Evolutionary conservation across 2,329 filamentous ascomycete genomes (phyloP), one percentile per base, ranked within the genome.

Genomic region (Juglanconis sp.): DNA sequence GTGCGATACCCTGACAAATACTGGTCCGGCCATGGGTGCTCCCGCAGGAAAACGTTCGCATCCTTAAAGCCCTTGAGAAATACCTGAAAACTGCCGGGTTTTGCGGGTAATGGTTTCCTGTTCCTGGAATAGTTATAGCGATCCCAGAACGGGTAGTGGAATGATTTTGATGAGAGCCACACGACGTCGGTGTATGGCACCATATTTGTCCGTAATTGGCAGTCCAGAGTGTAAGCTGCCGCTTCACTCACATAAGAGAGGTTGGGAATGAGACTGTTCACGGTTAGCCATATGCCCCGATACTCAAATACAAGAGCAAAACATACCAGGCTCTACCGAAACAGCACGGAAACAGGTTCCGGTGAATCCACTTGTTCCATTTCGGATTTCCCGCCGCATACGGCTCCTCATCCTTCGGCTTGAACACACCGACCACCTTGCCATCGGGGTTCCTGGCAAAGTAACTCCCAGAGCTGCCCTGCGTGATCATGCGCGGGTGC

Each of bases 341-440:
- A 75, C 91, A 97, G 77, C 96, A 99, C 8, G 95, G 95, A 68
- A 99, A 98, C 65, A 99, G 73, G 73, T 99, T 99, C 65, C 95
- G 84, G 74, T 99, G 95, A 78, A 99, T 93, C 95, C 95, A 99
- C 76, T 99, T 99, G 68, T 96, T 98, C 94, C 94, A 98, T 74
- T 99, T 99, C 5, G 95, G 95, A 71, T 99, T 99, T 67, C 92
- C 90, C 36, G 91, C 95, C 1, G 95, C 95, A 71, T 97, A 99
- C 1, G 95, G 95, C 74, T 99, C 96, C 77, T 99, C 95, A 68
- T 99, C 95, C 76, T 99, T 99, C 47, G 95, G 95, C 74, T 99
- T 99, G 78, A 99, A 99, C 4, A 99, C 95, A 40, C 93, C 95
- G 4, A 99, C 92, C 15, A 97, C 91, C 77, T 96, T 97, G 55